Percentiles rank a stretch among this genome's conserved stretches.
Evolutionary conservation across 805 yeast species (phyloP).

Genomic region (Wickerhamiella alocasiicola): DNA sequence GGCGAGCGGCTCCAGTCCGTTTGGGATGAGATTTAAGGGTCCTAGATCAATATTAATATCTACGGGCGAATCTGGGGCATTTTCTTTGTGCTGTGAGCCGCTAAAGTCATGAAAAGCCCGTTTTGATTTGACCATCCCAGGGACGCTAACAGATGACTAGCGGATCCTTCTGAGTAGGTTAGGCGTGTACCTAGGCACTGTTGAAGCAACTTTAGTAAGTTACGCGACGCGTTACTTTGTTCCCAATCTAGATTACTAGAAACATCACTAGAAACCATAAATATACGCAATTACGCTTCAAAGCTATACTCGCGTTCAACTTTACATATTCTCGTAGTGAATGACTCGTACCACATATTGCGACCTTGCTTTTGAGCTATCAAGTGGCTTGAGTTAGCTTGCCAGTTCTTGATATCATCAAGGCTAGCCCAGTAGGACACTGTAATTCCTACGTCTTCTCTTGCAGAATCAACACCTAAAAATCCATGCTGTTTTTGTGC

Average conservation of each 20-base stretch:
- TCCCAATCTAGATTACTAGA: not conserved
- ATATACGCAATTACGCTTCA: not conserved
- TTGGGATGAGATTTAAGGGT: not conserved
- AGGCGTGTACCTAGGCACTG: no score
- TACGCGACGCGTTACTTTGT: no score
- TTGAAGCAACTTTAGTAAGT: no score
- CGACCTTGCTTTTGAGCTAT: constrained; percentile 1
- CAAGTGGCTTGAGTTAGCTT: not conserved
- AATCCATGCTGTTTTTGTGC: constrained; percentile 1
- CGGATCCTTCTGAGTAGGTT: no score
- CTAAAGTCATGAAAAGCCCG: constrained; percentile 2
- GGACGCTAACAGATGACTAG: no score
- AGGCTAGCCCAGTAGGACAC: constrained; percentile 6
- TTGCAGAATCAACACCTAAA: constrained; percentile 5
- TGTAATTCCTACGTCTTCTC: constrained; percentile 4
- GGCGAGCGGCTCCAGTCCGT: no score
- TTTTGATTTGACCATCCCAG: constrained; percentile 3
- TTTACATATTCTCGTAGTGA: not conserved
- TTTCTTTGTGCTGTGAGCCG: not conserved
- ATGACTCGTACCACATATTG: not conserved
- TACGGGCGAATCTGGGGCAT: not conserved
- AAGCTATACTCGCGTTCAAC: constrained; percentile 2
- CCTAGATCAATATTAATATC: not conserved
- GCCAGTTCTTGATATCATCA: constrained; percentile 2
- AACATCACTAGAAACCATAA: not conserved